A percentile compares a stretch with the other conserved stretches of the same genome.
Evolutionary conservation across 306 rosid genomes (phyloP).

Genomic region (Elaeagnus macrophylla): DNA sequence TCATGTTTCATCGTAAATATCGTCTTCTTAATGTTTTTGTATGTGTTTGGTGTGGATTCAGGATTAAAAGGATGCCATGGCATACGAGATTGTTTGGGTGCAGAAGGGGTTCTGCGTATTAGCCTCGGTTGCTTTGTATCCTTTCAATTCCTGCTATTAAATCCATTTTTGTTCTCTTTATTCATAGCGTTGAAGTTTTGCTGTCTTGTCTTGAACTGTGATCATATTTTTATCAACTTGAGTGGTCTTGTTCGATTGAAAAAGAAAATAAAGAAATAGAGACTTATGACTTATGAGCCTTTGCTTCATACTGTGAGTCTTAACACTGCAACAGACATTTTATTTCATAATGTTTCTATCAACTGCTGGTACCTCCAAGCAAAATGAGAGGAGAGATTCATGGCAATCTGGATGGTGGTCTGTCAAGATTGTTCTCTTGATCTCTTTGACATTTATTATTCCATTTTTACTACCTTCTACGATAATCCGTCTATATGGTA

Average conservation of each 20-base stretch:
- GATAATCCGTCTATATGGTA: conserved; percentile 75
- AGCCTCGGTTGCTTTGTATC: conserved; percentile 98
- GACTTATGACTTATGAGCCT: too few relatives aligned
- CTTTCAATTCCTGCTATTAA: conserved; percentile 25
- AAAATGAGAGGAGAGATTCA: conserved; percentile 44
- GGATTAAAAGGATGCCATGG: conserved; percentile 68
- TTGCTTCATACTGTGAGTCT: conserved; percentile 27
- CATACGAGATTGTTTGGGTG: conserved; percentile 63
- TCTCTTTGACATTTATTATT: conserved; percentile 30
- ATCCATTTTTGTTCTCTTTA: conserved; percentile 3
- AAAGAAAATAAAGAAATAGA: not conserved
- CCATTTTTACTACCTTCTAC: conserved; percentile 77
- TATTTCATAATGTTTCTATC: conserved; percentile 77
- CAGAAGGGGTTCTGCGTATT: conserved; percentile 88
- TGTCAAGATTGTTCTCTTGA: conserved; percentile 56
- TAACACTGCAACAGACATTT: conserved; percentile 54
- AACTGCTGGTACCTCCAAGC: conserved; percentile 60
- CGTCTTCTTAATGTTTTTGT: conserved; percentile 3
- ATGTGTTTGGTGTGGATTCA: conserved; percentile 21
- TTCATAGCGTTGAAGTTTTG: not conserved
- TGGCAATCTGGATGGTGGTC: conserved; percentile 99
- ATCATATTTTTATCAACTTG: not conserved
- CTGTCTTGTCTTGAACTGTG: not conserved
- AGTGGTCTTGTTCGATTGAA: not conserved
- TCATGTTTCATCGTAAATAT: not conserved